Evolutionary conservation across 2,329 filamentous ascomycete species (phyloP), one percentile per base, ranked within the genome.

Genomic region (Dactylella cylindrospora): DNA sequence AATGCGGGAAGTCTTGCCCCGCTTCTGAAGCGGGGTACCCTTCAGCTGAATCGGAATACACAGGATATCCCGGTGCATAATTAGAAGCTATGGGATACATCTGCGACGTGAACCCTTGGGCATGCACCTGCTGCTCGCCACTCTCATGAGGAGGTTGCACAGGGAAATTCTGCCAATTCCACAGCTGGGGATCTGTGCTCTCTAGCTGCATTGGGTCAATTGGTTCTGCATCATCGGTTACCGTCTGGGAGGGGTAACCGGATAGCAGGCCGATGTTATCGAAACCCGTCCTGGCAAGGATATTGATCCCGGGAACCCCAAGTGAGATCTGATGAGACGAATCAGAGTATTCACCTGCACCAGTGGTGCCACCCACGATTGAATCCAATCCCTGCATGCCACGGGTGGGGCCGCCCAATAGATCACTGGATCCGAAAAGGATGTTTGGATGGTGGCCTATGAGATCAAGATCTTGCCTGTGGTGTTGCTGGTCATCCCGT

Each of bases 221-320:
- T 3, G 22, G 36, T 6, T 28, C 13, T n/a, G 46, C 32, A 23
- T 46, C 45, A 13, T 61, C 55, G 19, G 47, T 47, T 15, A 61
- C 53, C 2, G 55, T 40, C 25, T 53, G 55, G 47, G 43, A 61
- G 2, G 55, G 46, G 49, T 46, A 61, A 23, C 55, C 49, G 7
- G 46, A 46, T 3, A 61, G 41, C 17, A 61, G 22, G 23, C 46
- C 40, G 7, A 52, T 41, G 31, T 61, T 61, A 15, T 61, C 55
- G 28, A 29, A 61, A 13, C 55, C 55, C 2, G 55, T 47, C 3
- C 41, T 40, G 19, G 55, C 46, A 2, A 61, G 35, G 17, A 61
- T 53, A 49, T 61, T 61, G 20, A 61, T 61, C 46, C 55, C 55
- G 10, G 46, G 55, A 39, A 53, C 55, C 47, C 55, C 55, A 61